These are phyloP conservation scores for Beauveria bassiana DNA, from an alignment of 2,329 filamentous ascomycete species.

Conservation along the genomic window DNA sequence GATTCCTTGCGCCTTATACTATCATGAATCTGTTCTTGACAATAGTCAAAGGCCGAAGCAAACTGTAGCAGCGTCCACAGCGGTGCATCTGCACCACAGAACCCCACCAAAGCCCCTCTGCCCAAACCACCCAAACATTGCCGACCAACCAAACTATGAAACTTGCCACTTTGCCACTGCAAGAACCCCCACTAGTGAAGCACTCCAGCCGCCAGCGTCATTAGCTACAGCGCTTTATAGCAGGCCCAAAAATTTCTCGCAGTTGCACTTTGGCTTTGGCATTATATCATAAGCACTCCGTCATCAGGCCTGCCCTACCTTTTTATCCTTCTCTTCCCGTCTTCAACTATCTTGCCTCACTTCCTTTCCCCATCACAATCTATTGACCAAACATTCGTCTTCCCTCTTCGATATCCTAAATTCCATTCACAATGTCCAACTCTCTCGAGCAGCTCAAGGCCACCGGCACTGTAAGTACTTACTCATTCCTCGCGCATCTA, in stretches of 20 bases:
- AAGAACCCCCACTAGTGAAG: not conserved
- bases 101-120: not conserved
- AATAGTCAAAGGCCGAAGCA: no score
- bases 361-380: not conserved
- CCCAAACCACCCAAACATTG: not conserved
- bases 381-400: conserved; percentile 5
- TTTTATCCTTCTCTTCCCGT: conserved; percentile 8
- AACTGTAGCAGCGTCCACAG: not conserved
- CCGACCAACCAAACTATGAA: not conserved
- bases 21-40: no score
- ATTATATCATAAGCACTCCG: conserved; percentile 7
- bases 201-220: not conserved
- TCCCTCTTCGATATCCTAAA: not conserved
- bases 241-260: not conserved
- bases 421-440: conserved; percentile 55
- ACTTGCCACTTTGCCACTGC: not conserved
- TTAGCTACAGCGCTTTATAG: not conserved
- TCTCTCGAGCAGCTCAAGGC: conserved; percentile 90
- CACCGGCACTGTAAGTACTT: conserved; percentile 70
- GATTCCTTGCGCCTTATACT: no score
- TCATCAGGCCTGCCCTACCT: conserved; percentile 5
- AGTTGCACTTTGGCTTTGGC: not conserved
- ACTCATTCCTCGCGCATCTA: conserved; percentile 6
- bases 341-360: not conserved
- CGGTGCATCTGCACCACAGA: not conserved